phyloP scores from a whole-genome alignment of 345 rosid species.

The Eucalyptus sp. region DNA sequence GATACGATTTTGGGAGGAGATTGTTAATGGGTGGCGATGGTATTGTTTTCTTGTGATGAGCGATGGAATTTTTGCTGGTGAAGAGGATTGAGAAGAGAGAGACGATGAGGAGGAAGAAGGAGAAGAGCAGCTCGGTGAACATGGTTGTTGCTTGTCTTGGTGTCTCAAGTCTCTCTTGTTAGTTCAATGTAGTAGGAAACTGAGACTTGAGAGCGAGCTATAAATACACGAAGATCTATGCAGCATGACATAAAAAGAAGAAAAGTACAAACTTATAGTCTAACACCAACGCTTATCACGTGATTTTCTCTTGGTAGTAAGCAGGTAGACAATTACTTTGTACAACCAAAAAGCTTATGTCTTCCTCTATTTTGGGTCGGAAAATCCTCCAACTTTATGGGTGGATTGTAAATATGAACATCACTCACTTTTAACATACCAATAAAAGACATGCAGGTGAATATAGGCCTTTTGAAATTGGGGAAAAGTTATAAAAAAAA shows the following conservation, averaged over 20 bases:
- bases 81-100: not conserved
- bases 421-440: not conserved
- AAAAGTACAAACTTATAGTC: not conserved
- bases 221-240: not conserved
- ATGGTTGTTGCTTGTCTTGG: not conserved
- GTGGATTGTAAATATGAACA: not conserved
- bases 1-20: conserved; percentile 31
- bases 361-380: not conserved
- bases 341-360: not conserved
- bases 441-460: not conserved
- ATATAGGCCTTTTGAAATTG: not conserved
- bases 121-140: not conserved
- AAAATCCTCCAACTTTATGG: not conserved
- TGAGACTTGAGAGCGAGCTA: not conserved
- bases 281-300: not conserved
- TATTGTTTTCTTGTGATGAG: not conserved
- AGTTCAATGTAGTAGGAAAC: not conserved
- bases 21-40: not conserved
- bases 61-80: not conserved
- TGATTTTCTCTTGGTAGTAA: not conserved
- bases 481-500: too few relatives aligned
- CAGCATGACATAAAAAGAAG: not conserved
- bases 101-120: not conserved
- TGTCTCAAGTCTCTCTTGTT: not conserved
- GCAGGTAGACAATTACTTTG: not conserved